A percentile compares a stretch with the other conserved stretches of the same genome.
Evolutionary conservation across 352 stramenopile species (phyloP).

Genomic region (Globisporangium viniferum): DNA sequence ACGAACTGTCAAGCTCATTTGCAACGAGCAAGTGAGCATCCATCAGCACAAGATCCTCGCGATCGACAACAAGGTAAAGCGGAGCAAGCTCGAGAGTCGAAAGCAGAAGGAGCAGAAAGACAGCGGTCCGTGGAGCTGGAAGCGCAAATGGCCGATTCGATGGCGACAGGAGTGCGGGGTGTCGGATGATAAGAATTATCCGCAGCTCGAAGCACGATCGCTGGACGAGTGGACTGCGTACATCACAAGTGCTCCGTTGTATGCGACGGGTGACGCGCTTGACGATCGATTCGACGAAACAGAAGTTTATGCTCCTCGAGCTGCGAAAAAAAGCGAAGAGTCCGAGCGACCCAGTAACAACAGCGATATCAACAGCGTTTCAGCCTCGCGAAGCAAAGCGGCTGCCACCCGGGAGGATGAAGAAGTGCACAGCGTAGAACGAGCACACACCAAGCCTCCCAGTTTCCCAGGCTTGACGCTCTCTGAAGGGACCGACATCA

Average conservation of each 20-base stretch:
- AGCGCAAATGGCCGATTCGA: conserved; percentile 56
- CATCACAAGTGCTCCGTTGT: conserved; percentile 65
- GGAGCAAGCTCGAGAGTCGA: conserved; percentile 35
- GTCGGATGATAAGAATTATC: conserved; percentile 64
- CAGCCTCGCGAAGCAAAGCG: conserved; percentile 11
- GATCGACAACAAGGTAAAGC: conserved; percentile 62
- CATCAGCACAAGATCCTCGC: conserved; percentile 59
- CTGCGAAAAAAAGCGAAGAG: conserved; percentile 8
- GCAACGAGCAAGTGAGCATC: conserved; percentile 72
- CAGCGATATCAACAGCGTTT: neutral
- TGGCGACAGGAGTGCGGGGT: conserved; percentile 78
- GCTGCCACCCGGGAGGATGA: neutral
- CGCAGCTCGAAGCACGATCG: conserved; percentile 55
- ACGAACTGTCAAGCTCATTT: conserved; percentile 69
- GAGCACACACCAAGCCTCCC: neutral
- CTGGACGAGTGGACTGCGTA: conserved; percentile 78
- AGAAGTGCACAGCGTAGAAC: neutral
- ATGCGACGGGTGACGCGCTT: conserved; percentile 53
- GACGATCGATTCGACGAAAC: conserved; percentile 26
- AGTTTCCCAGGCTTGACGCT: conserved; percentile 52
- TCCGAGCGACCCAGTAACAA: neutral
- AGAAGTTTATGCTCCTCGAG: neutral
- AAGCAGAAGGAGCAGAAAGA: conserved; percentile 34
- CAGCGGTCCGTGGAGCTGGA: conserved; percentile 24
- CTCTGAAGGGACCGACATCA: conserved; percentile 76